Evolutionary conservation across 345 rosid species (phyloP).

Genomic region (Bruguiera gymnorhiza): DNA sequence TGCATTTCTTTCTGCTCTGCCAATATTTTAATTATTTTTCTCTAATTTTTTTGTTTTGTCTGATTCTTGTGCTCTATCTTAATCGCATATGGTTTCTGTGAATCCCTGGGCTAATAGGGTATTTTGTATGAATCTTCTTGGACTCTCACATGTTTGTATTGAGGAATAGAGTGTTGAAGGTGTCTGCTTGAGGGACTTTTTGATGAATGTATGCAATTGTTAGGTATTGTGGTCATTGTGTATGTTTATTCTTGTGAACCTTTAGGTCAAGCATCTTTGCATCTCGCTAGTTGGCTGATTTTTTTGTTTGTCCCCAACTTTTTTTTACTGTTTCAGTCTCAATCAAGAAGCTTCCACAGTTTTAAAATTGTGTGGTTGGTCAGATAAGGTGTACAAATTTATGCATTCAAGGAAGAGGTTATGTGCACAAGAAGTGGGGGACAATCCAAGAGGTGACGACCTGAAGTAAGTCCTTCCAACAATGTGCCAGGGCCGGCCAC

Average conservation of each 20-base stretch:
- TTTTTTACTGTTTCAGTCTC: conserved; percentile 45
- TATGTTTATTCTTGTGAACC: neutral
- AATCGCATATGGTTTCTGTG: neutral
- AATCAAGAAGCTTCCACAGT: conserved; percentile 51
- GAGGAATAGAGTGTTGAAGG: neutral
- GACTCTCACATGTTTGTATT: neutral
- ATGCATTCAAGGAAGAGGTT: conserved; percentile 65
- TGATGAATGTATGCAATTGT: neutral
- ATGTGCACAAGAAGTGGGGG: conserved; percentile 36
- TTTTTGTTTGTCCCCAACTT: neutral
- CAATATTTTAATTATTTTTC: neutral
- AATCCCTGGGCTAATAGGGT: neutral
- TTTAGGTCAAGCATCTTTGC: neutral
- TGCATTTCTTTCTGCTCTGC: conserved; percentile 11
- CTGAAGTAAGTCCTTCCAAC: conserved; percentile 56
- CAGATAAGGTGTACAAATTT: conserved; percentile 45
- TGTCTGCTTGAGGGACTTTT: conserved; percentile 1
- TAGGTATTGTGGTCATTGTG: neutral
- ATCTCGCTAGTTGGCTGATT: conserved; percentile 2
- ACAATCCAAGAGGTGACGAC: conserved; percentile 27
- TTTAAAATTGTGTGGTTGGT: conserved; percentile 74
- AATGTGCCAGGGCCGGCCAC: no score
- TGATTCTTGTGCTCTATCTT: neutral
- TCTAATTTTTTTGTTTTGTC: neutral
- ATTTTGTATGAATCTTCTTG: conserved; percentile 8